Conservation (phyloP, 768 basidiomycete species). For the Boletus fagicola region DNA sequence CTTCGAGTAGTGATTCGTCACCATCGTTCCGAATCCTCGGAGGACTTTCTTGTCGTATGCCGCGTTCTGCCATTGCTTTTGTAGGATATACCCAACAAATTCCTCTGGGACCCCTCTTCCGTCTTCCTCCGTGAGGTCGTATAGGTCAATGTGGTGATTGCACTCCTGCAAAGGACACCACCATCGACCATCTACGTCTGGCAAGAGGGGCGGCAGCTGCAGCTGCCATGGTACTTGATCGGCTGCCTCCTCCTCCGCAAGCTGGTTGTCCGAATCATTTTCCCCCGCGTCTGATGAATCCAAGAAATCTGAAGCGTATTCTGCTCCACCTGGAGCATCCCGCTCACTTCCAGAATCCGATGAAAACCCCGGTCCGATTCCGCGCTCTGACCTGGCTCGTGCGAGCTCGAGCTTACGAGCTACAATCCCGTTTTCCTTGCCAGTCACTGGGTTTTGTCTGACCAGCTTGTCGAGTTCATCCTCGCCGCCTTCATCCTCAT, state of each 20-base stretch:
- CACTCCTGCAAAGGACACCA: constrained; percentile 48
- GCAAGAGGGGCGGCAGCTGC: constrained; percentile 39
- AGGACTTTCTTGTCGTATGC: constrained; percentile 30
- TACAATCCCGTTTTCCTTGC: constrained; percentile 20
- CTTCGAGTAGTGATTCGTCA: constrained; percentile 25
- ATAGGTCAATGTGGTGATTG: constrained; percentile 45
- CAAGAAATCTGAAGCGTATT: constrained; percentile 59
- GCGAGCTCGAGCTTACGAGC: constrained; percentile 23
- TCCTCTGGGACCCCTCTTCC: constrained; percentile 23
- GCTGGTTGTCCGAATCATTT: constrained; percentile 35
- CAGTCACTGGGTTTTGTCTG: constrained; percentile 28
- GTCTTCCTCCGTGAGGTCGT: constrained; percentile 39
- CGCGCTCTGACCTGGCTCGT: constrained; percentile 1
- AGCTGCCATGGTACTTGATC: constrained; percentile 38
- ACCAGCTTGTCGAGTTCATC: constrained; percentile 9
- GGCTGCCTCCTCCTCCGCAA: constrained; percentile 21
- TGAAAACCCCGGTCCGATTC: neutral
- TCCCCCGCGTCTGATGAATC: constrained; percentile 46
- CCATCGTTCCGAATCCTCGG: constrained; percentile 25
- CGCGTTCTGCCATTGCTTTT: constrained; percentile 38
- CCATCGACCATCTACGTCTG: constrained; percentile 49
- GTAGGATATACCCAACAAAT: constrained; percentile 23
- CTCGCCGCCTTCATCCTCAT: constrained; percentile 4
- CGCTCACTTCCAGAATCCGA: constrained; percentile 26
- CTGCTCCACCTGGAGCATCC: constrained; percentile 16